These are phyloP conservation scores for Cytospora piceicola DNA, from an alignment of 2,329 filamentous ascomycete species.

Conservation along the genomic window DNA sequence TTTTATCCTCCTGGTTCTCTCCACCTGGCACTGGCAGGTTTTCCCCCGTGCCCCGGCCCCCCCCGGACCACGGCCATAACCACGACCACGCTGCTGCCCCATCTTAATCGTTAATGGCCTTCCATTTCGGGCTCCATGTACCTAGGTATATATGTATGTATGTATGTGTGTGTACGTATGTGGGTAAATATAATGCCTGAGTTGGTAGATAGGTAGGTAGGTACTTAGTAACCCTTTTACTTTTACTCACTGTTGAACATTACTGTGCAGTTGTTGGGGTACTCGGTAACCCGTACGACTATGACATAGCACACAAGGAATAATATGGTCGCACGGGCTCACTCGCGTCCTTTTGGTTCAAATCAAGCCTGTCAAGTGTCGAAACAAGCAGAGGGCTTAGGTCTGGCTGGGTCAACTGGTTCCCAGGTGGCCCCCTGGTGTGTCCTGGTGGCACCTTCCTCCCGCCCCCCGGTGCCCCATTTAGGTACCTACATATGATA, in stretches of 20 bases:
- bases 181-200: too few relatives aligned
- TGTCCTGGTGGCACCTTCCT: neutral
- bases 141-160: too few relatives aligned
- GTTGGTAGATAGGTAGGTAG: too few relatives aligned
- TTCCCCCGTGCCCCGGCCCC: neutral
- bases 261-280: neutral
- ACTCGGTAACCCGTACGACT: neutral
- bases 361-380: neutral
- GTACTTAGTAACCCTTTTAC: neutral
- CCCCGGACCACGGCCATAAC: neutral
- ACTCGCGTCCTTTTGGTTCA: neutral
- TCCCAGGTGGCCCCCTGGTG: neutral
- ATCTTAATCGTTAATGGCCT: neutral
- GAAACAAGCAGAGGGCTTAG: neutral
- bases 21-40: slow-evolving; percentile 1
- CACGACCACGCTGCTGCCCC: slow-evolving; percentile 5
- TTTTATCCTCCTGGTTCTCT: neutral
- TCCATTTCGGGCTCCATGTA: neutral
- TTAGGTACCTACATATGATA: neutral
- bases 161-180: too few relatives aligned
- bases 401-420: too few relatives aligned
- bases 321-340: neutral
- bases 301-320: neutral
- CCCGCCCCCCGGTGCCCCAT: slow-evolving; percentile 8
- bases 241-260: neutral